Base-by-base conservation (phyloP, 495 filamentous ascomycete genomes). In the Penicillium macrosclerotiorum region DNA sequence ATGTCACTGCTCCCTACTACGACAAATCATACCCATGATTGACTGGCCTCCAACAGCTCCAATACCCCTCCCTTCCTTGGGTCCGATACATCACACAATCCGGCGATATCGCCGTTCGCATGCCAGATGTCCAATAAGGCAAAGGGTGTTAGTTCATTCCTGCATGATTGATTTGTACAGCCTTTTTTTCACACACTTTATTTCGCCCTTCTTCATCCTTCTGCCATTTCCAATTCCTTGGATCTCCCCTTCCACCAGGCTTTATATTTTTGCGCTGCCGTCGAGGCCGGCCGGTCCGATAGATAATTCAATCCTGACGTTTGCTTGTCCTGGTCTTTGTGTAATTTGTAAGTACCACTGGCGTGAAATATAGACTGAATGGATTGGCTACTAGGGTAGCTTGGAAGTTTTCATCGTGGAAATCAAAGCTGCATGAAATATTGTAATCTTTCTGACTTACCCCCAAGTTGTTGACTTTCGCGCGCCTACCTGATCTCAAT, bases 21-120 rank as follows among this genome's bases (percentile, higher is more conserved):
- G n/a, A n/a, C n/a, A n/a, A 16, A 14, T 2, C n/a, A 22, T 16
- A 13, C 14, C 27, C 12, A 27, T 27, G 37, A 13, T 37, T 54
- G 13, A 45, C 35, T 18, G 7, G 4, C 44, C 1, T 47, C 33
- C 22, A 49, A 24, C 8, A 93, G 88, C 71, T 95, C 38, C 92
- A 97, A 88, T 96, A 98, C 63, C 90, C 91, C 8, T 95, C 90
- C n/a, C 75, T 99, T 32, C 93, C 93, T 14, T 99, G 93, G 93
- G 93, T 99, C 12, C 80, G 93, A 54, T 99, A 99, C 68, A 99
- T 99, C 58, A 96, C 91, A 36, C 91, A 96, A 66, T 93, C 88
- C 6, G 91, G 91, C 42, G 91, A 96, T 55, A 96, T 96, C 62
- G 89, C 91, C 9, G 90, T 96, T 47, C 79, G 91, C 44, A 76